Base-by-base conservation (phyloP, 768 basidiomycete genomes). In the Boletus reticulatus region DNA sequence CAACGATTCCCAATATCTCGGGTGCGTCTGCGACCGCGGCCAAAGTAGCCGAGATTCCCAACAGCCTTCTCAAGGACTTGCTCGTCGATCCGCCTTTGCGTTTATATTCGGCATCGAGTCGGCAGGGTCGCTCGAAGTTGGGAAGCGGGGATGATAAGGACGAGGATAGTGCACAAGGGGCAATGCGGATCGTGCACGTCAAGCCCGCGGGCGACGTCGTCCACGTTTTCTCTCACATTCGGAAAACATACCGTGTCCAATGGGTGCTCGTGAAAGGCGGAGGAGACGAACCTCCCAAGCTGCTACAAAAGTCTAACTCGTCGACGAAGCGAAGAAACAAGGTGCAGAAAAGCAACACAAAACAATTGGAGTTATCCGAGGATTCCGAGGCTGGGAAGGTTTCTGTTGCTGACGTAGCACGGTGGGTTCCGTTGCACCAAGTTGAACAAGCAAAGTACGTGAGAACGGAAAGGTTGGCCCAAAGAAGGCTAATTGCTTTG, bases 201-300 rank as follows among this genome's bases (percentile, higher is more conserved):
- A 72, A 73, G 53, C 74, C 79, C 19, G 83, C 76, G 20, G 86
- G 87, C 12, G 80, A 87, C 56, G 83, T 95, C 37, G 54, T 85
- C 4, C 94, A 96, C 65, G 75, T 92, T 45, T 97, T 97, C 72
- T 93, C 91, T 10, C 94, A 98, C 67, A 90, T 95, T 66, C 84
- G 77, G 63, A 93, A 94, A 76, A 94, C 89, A 13, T 95, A 89
- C 67, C 80, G 84, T 54, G 78, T 83, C 17, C 84, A 86, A 60
- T 89, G 88, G 87, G 82, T 88, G 36, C 58, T 87, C 27, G 58
- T 91, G 41, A 78, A 82, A 62, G 86, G 87, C 22, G 84, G 84
- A 16, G 65, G 68, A 19, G 60, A 66, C 13, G 75, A 72, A n/a
- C 87, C 85, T 37, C 75, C 77, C 16, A 49, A 53, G 43, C 39